Base-by-base conservation (phyloP, 2,329 filamentous ascomycete species). In the Aspergillus bombycis region DNA sequence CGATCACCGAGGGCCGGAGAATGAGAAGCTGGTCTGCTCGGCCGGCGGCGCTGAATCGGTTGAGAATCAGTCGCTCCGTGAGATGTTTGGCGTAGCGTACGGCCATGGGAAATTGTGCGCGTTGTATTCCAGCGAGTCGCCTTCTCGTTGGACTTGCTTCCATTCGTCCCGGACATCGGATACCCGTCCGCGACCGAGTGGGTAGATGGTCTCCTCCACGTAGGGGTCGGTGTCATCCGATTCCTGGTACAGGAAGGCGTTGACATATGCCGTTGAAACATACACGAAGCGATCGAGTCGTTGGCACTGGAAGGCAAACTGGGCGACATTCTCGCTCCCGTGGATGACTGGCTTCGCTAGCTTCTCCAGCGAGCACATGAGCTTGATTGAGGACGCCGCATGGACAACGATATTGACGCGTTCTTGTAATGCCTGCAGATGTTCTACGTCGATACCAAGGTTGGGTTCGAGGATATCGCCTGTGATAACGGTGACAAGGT, bases 241-340 rank as follows among this genome's bases (percentile, higher is more conserved):
- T 3, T 48, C 54, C 7, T 46, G 26, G 34, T 64, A 65, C 0
- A 68, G 61, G 26, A 62, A 58, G 1, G 66, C 53, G 50, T 71
- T 71, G 3, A 57, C 56, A 43, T 67, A 71, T 43, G 69, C 67
- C 1, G 66, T 65, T 2, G 69, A 71, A 2, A 71, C 58, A 53
- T 65, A 71, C 2, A 68, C 67, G 36, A 71, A 68, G 4, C 65
- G 62, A 10, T 67, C 43, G 1, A 71, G 30, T 10, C 56, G 43
- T 11, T 23, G 19, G 54, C 60, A 68, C 7, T 28, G 11, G 3
- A 69, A 48, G 3, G 60, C 64, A 10, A 61, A 45, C 21, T 61
- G 28, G 11, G 65, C 63, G 8, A 70, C 16, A 14, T 16, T 46
- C 10, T 63, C 53, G 12, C 50, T 67, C 8, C 67, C 55, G 4